phyloP scores from a whole-genome alignment of 257 asterid genomes.

The Henckelia pumila region DNA sequence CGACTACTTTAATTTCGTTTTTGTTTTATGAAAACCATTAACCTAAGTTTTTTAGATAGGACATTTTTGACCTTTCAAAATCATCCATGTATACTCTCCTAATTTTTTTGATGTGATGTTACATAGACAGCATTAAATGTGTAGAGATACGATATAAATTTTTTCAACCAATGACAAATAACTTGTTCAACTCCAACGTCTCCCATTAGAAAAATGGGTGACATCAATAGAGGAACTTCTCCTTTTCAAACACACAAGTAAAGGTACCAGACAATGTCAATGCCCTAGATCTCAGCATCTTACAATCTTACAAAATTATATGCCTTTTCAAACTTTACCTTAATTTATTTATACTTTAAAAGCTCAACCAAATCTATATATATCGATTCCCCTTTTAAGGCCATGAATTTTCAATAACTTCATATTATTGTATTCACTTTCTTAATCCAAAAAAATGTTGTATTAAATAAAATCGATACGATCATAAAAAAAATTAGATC shows the following conservation, averaged over 20 bases:
- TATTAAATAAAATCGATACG: background rate
- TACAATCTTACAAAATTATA: constrained; percentile 39
- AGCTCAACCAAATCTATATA: constrained; percentile 21
- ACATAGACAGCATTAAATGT: background rate
- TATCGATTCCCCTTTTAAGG: constrained; percentile 25
- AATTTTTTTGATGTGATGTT: too few species aligned
- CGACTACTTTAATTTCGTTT: too few species aligned
- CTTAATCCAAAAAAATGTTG: too few species aligned
- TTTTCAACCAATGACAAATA: constrained; percentile 35
- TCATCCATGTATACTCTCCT: too few species aligned
- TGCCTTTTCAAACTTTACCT: constrained; percentile 27
- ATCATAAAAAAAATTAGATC: background rate
- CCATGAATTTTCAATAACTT: constrained; percentile 1
- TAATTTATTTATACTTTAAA: constrained; percentile 14
- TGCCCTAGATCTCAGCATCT: constrained; percentile 58
- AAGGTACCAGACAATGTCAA: constrained; percentile 50
- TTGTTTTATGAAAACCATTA: too few species aligned
- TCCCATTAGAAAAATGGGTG: constrained; percentile 24
- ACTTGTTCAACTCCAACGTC: constrained; percentile 43
- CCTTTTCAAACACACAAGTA: constrained; percentile 31
- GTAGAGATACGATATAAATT: constrained; percentile 28
- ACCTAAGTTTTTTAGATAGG: too few species aligned
- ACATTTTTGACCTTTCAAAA: too few species aligned
- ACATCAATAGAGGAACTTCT: constrained; percentile 29
- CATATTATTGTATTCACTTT: background rate